Percentiles rank a stretch among this genome's conserved stretches.
phyloP scores from a whole-genome alignment of 2,329 filamentous ascomycete species.

The Xylaria multiplex region DNA sequence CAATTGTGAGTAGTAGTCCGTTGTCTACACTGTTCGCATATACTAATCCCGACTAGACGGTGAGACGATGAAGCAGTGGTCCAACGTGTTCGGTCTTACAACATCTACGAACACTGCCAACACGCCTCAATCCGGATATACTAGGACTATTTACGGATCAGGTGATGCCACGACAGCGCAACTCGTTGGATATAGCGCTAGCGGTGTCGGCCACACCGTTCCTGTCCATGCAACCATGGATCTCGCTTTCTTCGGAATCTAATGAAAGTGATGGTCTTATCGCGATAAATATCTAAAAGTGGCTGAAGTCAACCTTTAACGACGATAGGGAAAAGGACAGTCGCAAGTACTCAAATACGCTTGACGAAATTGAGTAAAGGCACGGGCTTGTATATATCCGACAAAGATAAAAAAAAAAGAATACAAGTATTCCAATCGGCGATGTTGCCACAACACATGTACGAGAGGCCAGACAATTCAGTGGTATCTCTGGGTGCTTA shows the following conservation, averaged over 20 bases:
- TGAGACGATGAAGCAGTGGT: slow-evolving; percentile 59
- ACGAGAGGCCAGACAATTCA: background rate
- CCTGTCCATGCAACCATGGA: slow-evolving; percentile 49
- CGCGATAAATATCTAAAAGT: too few species aligned
- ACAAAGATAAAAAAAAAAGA: slow-evolving; percentile 8
- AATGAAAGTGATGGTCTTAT: background rate
- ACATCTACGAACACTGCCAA: slow-evolving; percentile 47
- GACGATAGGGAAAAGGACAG: background rate
- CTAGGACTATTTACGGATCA: slow-evolving; percentile 52
- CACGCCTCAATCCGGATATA: slow-evolving; percentile 51
- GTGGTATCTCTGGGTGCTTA: background rate
- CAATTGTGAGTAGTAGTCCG: slow-evolving; percentile 46
- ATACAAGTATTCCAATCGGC: background rate
- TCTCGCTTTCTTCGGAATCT: slow-evolving; percentile 51
- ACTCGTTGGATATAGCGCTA: slow-evolving; percentile 50
- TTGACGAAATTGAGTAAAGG: background rate
- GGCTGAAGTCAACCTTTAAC: too few species aligned
- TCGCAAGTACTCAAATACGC: background rate
- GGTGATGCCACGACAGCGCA: slow-evolving; percentile 44
- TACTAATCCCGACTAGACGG: slow-evolving; percentile 40
- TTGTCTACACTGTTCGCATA: background rate
- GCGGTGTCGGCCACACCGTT: slow-evolving; percentile 50
- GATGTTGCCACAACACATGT: background rate
- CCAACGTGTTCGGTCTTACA: slow-evolving; percentile 55
- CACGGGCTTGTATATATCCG: background rate